Evolutionary conservation across 768 basidiomycete genomes (phyloP).

Genomic region (Terana coerulea): DNA sequence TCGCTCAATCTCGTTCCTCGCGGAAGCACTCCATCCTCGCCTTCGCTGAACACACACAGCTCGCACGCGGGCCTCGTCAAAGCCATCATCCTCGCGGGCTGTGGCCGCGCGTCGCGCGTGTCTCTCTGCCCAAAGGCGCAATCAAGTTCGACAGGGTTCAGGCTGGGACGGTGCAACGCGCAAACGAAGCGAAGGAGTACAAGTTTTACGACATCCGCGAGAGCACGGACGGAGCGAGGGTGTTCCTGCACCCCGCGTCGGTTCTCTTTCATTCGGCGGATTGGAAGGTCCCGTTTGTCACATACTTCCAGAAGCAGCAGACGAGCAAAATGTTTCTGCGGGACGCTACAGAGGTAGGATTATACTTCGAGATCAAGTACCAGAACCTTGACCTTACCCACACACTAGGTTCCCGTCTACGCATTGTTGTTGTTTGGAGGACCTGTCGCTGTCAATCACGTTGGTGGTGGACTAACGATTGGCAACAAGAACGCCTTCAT

Average conservation of each 20-base stretch:
- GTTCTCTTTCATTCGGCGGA: slow-evolving; percentile 67
- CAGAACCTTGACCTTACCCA: not conserved
- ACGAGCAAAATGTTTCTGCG: slow-evolving; percentile 83
- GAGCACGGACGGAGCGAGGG: slow-evolving; percentile 40
- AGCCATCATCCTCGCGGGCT: slow-evolving; percentile 82
- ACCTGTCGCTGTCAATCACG: slow-evolving; percentile 70
- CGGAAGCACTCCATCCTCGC: slow-evolving; percentile 39
- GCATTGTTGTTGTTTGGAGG: slow-evolving; percentile 84
- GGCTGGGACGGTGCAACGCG: slow-evolving; percentile 79
- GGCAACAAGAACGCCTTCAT: slow-evolving; percentile 51
- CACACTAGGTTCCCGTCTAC: slow-evolving; percentile 77
- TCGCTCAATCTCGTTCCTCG: slow-evolving; percentile 67
- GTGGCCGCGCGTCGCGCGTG: slow-evolving; percentile 78
- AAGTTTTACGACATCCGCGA: slow-evolving; percentile 66
- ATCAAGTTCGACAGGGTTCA: slow-evolving; percentile 85
- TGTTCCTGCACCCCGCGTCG: slow-evolving; percentile 83
- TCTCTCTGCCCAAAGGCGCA: slow-evolving; percentile 67
- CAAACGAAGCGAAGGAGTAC: slow-evolving; percentile 81
- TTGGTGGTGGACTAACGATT: slow-evolving; percentile 71
- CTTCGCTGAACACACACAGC: slow-evolving; percentile 61
- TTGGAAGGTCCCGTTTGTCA: slow-evolving; percentile 77
- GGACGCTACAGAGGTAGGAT: slow-evolving; percentile 78
- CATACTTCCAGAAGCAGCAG: slow-evolving; percentile 79
- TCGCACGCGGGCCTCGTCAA: slow-evolving; percentile 75
- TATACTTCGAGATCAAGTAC: not conserved